These are phyloP conservation scores for Nitzschia putrida DNA, from an alignment of 108 stramenopile genomes.

Conservation along the genomic window DNA sequence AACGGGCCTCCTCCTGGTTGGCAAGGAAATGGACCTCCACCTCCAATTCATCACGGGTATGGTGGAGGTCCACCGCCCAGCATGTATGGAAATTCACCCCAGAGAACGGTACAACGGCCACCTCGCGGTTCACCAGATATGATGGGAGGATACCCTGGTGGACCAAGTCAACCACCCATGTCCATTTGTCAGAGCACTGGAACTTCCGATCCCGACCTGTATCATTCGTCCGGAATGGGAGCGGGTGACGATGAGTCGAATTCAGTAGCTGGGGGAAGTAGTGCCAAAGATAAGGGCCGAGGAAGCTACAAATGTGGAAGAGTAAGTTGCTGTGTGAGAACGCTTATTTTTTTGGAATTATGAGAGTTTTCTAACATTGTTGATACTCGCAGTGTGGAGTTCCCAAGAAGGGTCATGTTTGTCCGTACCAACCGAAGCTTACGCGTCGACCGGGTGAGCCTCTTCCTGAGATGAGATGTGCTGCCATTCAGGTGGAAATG, in stretches of 20 bases:
- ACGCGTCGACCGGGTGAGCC: slow-evolving; percentile 80
- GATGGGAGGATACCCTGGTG: slow-evolving; percentile 19
- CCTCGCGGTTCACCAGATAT: slow-evolving; percentile 33
- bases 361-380: background rate
- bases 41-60: slow-evolving; percentile 35
- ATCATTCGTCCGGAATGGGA: slow-evolving; percentile 23
- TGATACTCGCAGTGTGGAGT: slow-evolving; percentile 67
- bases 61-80: slow-evolving; percentile 20
- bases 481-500: slow-evolving; percentile 88
- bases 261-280: slow-evolving; percentile 34
- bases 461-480: slow-evolving; percentile 79
- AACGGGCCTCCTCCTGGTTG: slow-evolving; percentile 13
- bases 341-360: background rate
- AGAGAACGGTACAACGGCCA: slow-evolving; percentile 13
- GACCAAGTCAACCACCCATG: slow-evolving; percentile 10
- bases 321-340: slow-evolving; percentile 30
- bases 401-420: slow-evolving; percentile 91
- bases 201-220: slow-evolving; percentile 31
- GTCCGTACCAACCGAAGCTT: slow-evolving; percentile 90
- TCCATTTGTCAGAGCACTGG: slow-evolving; percentile 28
- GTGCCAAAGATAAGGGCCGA: slow-evolving; percentile 76
- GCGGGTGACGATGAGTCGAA: slow-evolving; percentile 26
- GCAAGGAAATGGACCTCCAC: slow-evolving; percentile 39
- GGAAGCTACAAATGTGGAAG: slow-evolving; percentile 85
- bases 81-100: slow-evolving; percentile 28